Evolutionary conservation across 2,329 filamentous ascomycete genomes (phyloP).

Genomic region (Calonectria multiphialidica): DNA sequence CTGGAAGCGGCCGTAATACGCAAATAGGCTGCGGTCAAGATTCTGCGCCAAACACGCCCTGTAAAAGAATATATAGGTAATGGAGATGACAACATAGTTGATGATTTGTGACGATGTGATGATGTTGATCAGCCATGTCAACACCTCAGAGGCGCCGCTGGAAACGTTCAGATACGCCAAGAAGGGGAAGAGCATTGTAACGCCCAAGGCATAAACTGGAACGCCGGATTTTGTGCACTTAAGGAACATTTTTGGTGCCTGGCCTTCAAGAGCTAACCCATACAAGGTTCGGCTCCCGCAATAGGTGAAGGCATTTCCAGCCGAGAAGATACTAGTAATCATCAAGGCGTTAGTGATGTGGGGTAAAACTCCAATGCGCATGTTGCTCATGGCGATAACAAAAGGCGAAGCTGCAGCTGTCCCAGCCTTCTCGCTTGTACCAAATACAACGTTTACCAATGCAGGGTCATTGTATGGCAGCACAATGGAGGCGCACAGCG

Average conservation of each 20-base stretch:
- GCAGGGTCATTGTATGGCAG: not conserved
- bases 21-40: constrained; percentile 53
- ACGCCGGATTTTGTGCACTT: constrained; percentile 66
- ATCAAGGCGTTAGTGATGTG: constrained; percentile 66
- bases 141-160: constrained; percentile 51
- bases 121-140: constrained; percentile 59
- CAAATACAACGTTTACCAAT: not conserved
- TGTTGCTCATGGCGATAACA: constrained; percentile 69
- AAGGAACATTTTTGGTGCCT: constrained; percentile 55
- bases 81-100: constrained; percentile 63
- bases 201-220: constrained; percentile 60
- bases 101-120: constrained; percentile 59
- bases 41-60: constrained; percentile 62
- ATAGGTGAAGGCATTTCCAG: constrained; percentile 56
- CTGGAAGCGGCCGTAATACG: constrained; percentile 58
- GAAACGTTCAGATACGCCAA: constrained; percentile 57
- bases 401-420: constrained; percentile 69
- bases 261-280: not conserved
- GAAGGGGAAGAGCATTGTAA: constrained; percentile 58
- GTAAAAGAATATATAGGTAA: constrained; percentile 69
- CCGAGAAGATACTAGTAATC: constrained; percentile 52
- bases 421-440: constrained; percentile 5
- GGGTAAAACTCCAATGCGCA: constrained; percentile 63
- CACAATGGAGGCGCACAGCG: not conserved
- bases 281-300: not conserved